phyloP scores from a whole-genome alignment of 2,329 filamentous ascomycete species.

The Zymoseptoria brevis region DNA sequence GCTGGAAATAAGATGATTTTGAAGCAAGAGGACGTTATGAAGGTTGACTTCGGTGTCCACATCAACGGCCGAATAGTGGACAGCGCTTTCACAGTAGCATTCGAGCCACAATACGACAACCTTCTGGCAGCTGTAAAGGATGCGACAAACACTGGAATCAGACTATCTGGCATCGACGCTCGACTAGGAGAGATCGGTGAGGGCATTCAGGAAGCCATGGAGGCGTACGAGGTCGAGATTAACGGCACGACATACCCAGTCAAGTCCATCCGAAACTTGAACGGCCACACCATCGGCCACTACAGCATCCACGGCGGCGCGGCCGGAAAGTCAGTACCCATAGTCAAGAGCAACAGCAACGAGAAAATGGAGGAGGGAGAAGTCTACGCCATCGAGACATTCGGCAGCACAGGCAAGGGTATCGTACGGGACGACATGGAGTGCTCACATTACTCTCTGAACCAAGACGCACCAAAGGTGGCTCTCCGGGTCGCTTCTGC shows the following conservation, averaged over 20 bases:
- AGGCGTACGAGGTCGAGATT: slow-evolving; percentile 53
- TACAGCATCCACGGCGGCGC: slow-evolving; percentile 50
- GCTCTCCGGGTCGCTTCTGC: slow-evolving; percentile 43
- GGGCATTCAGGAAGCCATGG: slow-evolving; percentile 55
- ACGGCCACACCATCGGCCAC: slow-evolving; percentile 48
- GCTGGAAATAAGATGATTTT: slow-evolving; percentile 59
- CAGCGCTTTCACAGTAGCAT: slow-evolving; percentile 71
- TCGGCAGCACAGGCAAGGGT: slow-evolving; percentile 49
- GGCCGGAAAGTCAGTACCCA: slow-evolving; percentile 47
- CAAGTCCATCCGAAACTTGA: slow-evolving; percentile 48
- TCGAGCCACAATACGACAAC: slow-evolving; percentile 67
- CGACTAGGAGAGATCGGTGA: slow-evolving; percentile 48
- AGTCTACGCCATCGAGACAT: slow-evolving; percentile 52
- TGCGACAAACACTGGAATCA: slow-evolving; percentile 57
- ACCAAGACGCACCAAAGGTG: slow-evolving; percentile 31
- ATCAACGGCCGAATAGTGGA: slow-evolving; percentile 74
- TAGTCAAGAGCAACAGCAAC: slow-evolving; percentile 43
- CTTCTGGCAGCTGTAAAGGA: slow-evolving; percentile 65
- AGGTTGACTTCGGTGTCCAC: slow-evolving; percentile 76
- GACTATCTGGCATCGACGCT: slow-evolving; percentile 49
- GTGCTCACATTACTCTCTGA: slow-evolving; percentile 31
- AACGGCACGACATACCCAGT: slow-evolving; percentile 46
- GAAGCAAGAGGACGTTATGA: slow-evolving; percentile 69
- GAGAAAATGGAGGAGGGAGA: slow-evolving; percentile 53
- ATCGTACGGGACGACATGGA: slow-evolving; percentile 40